Percentiles rank a stretch among this genome's conserved stretches.
Evolutionary conservation across 495 filamentous ascomycete genomes (phyloP).

Genomic region (Acidomyces sp.): DNA sequence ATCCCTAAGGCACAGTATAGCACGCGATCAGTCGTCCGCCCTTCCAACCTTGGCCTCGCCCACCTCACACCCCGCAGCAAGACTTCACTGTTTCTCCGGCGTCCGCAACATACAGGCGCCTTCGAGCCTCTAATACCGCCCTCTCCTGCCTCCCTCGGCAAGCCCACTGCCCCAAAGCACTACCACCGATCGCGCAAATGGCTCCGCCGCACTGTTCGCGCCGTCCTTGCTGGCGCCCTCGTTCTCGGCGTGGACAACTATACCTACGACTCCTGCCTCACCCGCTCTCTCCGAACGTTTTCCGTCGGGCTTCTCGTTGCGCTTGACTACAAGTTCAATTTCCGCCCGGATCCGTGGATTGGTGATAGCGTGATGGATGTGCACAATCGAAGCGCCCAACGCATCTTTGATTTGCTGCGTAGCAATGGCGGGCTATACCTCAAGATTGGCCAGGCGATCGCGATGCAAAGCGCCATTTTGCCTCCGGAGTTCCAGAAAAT

Average conservation of each 20-base stretch:
- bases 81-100: not conserved
- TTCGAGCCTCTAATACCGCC: conserved; percentile 51
- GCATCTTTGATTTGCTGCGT: conserved; percentile 63
- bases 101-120: conserved; percentile 9
- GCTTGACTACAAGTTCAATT: conserved; percentile 92
- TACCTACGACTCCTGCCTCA: conserved; percentile 63
- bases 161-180: conserved; percentile 48
- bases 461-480: conserved; percentile 90
- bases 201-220: conserved; percentile 55
- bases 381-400: conserved; percentile 70
- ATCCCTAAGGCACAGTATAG: not conserved
- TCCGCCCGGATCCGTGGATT: conserved; percentile 60
- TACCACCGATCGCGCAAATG: conserved; percentile 60
- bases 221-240: conserved; percentile 44
- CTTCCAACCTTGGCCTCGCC: not conserved
- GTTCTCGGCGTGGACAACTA: conserved; percentile 55
- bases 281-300: conserved; percentile 73
- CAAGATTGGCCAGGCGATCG: conserved; percentile 96
- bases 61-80: conserved; percentile 1
- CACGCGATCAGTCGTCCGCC: conserved; percentile 2
- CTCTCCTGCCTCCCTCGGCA: conserved; percentile 63
- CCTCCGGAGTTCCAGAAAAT: conserved; percentile 90
- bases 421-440: conserved; percentile 87
- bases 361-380: conserved; percentile 54
- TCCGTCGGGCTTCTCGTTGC: conserved; percentile 66